Percentiles rank a stretch among this genome's conserved stretches.
These are phyloP conservation scores for Penicillium soppii DNA, from an alignment of 495 filamentous ascomycete species.

Conservation along the genomic window DNA sequence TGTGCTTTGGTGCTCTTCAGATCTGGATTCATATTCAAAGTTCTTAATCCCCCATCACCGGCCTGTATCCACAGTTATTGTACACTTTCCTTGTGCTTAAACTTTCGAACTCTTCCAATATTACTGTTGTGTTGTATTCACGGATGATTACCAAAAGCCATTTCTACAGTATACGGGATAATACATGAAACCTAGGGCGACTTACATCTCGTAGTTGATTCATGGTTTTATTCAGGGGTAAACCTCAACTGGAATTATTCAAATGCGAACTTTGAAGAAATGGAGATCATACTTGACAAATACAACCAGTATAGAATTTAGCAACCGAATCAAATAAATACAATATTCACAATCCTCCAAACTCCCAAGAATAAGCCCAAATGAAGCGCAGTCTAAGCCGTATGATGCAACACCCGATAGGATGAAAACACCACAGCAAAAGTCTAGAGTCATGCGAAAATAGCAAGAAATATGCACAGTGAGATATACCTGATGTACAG, in stretches of 20 bases:
- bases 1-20: conserved; percentile 5
- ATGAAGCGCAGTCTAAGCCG: neutral
- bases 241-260: too few relatives aligned
- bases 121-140: too few relatives aligned
- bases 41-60: too few relatives aligned
- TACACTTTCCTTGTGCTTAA: neutral
- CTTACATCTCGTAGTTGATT: too few relatives aligned
- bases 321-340: neutral
- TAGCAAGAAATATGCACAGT: neutral
- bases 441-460: neutral
- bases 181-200: too few relatives aligned
- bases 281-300: too few relatives aligned
- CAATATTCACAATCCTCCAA: conserved; percentile 7
- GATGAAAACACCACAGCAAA: conserved; percentile 1
- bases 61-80: too few relatives aligned
- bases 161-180: too few relatives aligned
- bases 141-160: too few relatives aligned
- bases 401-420: neutral
- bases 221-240: too few relatives aligned
- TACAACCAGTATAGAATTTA: neutral
- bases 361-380: conserved; percentile 9
- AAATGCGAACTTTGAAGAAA: too few relatives aligned
- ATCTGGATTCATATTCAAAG: conserved; percentile 5
- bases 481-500: neutral
- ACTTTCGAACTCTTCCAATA: too few relatives aligned